Evolutionary conservation across 495 filamentous ascomycete species (phyloP).

Genomic region (Chaetomium fimeti): DNA sequence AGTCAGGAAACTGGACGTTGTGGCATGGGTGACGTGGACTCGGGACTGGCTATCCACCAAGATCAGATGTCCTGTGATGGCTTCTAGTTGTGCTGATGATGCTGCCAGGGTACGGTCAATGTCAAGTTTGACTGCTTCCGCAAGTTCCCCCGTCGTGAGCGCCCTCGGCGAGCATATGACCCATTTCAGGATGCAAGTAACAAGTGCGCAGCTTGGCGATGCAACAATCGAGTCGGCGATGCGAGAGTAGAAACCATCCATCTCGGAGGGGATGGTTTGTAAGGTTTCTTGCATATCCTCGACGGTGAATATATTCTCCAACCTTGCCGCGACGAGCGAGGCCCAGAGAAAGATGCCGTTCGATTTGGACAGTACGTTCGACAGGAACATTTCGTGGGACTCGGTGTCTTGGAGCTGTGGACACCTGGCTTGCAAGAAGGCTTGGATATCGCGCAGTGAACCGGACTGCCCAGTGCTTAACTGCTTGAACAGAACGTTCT

Average conservation of each 20-base stretch:
- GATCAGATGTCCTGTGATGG: slow-evolving; percentile 21
- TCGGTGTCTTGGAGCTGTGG: background rate
- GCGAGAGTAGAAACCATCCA: no score
- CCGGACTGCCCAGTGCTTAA: slow-evolving; percentile 1
- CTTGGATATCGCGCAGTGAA: slow-evolving; percentile 16
- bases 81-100: slow-evolving; percentile 12
- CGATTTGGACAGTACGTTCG: slow-evolving; percentile 16
- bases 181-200: no score
- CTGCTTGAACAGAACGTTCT: slow-evolving; percentile 7
- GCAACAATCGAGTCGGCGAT: no score
- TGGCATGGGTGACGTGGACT: slow-evolving; percentile 28
- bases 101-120: slow-evolving; percentile 22
- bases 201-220: no score
- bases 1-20: slow-evolving; percentile 25
- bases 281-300: no score
- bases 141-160: slow-evolving; percentile 16
- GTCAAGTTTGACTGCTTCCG: slow-evolving; percentile 24
- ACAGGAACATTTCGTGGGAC: slow-evolving; percentile 10
- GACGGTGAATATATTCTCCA: slow-evolving; percentile 10
- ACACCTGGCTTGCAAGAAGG: slow-evolving; percentile 9
- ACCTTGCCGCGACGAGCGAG: slow-evolving; percentile 11
- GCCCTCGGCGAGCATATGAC: no score
- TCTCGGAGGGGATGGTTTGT: no score
- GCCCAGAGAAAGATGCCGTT: slow-evolving; percentile 27
- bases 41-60: slow-evolving; percentile 19